Evolutionary conservation across 2,329 filamentous ascomycete genomes (phyloP).

Genomic region (Chalaropsis thielavioides): DNA sequence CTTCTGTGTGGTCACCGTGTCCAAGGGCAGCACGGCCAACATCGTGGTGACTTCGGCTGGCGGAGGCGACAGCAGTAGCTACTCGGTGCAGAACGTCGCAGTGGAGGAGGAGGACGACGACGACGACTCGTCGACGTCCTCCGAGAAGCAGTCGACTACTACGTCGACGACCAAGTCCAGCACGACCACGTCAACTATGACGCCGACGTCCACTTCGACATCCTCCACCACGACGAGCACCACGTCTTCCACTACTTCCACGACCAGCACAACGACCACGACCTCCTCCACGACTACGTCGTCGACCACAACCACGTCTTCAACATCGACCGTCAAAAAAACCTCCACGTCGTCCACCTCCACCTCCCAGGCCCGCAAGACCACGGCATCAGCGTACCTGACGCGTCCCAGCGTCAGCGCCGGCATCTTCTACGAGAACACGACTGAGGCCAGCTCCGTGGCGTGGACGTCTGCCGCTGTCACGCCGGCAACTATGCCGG

Average conservation of each 20-base stretch:
- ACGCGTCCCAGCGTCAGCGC: conserved; percentile 25
- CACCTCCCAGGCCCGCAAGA: conserved; percentile 16
- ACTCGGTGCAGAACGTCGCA: background rate
- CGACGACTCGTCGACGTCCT: too few relatives aligned
- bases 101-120: background rate
- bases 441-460: conserved; percentile 22
- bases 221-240: conserved; percentile 22
- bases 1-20: conserved; percentile 66
- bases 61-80: conserved; percentile 27
- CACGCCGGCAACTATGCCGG: conserved; percentile 10
- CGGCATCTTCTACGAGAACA: conserved; percentile 42
- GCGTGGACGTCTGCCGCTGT: background rate
- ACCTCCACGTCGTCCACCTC: conserved; percentile 18
- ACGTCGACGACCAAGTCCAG: conserved; percentile 15
- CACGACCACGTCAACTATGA: conserved; percentile 20
- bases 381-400: conserved; percentile 19
- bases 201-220: conserved; percentile 21
- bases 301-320: conserved; percentile 18
- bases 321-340: conserved; percentile 15
- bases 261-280: conserved; percentile 4
- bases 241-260: conserved; percentile 17
- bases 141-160: conserved; percentile 17
- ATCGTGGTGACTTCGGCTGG: conserved; percentile 46
- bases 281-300: conserved; percentile 11
- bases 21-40: conserved; percentile 49